Conservation (phyloP, 352 stramenopile species). For the Aphanomyces euteiches region DNA sequence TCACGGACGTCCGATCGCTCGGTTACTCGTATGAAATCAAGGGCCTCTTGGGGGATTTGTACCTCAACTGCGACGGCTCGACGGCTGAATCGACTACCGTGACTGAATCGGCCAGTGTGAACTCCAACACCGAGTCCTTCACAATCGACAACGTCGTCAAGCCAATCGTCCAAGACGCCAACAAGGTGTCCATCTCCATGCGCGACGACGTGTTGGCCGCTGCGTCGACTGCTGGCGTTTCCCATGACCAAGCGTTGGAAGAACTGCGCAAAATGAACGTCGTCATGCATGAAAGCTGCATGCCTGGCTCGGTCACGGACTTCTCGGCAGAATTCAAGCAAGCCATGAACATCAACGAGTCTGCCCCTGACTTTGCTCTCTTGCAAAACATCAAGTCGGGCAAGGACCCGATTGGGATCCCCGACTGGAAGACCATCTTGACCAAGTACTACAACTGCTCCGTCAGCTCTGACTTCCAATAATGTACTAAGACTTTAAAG, state of each 20-base stretch:
- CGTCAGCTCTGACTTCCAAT: no score
- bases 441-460: conserved; percentile 11
- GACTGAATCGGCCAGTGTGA: background rate
- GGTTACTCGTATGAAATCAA: conserved; percentile 56
- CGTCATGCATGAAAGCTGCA: conserved; percentile 20
- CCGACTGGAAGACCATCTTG: background rate
- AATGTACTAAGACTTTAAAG: no score
- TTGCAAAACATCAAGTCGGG: conserved; percentile 19
- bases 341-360: conserved; percentile 6
- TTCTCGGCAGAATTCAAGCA: conserved; percentile 21
- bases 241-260: background rate
- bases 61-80: conserved; percentile 41
- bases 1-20: conserved; percentile 50
- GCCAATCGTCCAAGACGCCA: background rate
- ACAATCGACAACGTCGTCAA: background rate
- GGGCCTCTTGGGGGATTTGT: conserved; percentile 46
- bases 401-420: conserved; percentile 6
- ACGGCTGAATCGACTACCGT: background rate
- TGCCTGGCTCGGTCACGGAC: conserved; percentile 21
- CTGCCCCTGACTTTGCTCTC: conserved; percentile 3
- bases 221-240: background rate
- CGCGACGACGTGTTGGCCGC: conserved; percentile 6
- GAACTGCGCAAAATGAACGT: conserved; percentile 19
- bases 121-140: no score
- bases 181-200: background rate